Evolutionary conservation across 768 basidiomycete genomes (phyloP).

Genomic region (Lactifluus hygrophoroides): DNA sequence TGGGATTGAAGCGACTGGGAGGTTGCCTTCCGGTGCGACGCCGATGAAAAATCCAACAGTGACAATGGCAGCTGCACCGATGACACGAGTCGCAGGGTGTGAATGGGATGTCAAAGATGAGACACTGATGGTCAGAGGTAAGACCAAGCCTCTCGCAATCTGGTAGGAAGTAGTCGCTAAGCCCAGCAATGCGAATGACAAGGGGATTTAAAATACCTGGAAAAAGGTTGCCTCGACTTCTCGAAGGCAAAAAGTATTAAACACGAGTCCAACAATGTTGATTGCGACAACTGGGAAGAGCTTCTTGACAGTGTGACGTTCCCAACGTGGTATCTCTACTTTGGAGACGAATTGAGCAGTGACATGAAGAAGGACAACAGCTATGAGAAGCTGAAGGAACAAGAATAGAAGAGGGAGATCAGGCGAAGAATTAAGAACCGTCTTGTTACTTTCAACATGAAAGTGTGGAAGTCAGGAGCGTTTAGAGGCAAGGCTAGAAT

Average conservation of each 20-base stretch:
- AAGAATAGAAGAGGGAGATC: conserved; percentile 63
- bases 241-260: conserved; percentile 71
- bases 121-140: conserved; percentile 74
- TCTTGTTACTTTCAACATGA: conserved; percentile 53
- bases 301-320: conserved; percentile 45
- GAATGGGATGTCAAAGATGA: conserved; percentile 52
- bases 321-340: conserved; percentile 50
- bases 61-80: conserved; percentile 54
- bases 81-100: conserved; percentile 43
- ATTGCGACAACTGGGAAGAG: conserved; percentile 55
- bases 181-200: background rate
- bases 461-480: background rate
- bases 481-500: background rate
- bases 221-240: conserved; percentile 78
- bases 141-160: conserved; percentile 78
- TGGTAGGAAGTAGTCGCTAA: conserved; percentile 24
- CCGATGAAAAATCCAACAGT: conserved; percentile 73
- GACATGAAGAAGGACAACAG: conserved; percentile 53
- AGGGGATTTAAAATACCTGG: conserved; percentile 38
- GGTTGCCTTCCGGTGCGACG: conserved; percentile 45
- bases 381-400: conserved; percentile 57
- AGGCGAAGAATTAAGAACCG: conserved; percentile 58
- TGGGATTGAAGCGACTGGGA: conserved; percentile 37
- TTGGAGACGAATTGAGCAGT: conserved; percentile 40
- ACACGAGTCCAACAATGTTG: conserved; percentile 67